phyloP scores from a whole-genome alignment of 2,329 filamentous ascomycete species.

The Neurospora crassa region DNA sequence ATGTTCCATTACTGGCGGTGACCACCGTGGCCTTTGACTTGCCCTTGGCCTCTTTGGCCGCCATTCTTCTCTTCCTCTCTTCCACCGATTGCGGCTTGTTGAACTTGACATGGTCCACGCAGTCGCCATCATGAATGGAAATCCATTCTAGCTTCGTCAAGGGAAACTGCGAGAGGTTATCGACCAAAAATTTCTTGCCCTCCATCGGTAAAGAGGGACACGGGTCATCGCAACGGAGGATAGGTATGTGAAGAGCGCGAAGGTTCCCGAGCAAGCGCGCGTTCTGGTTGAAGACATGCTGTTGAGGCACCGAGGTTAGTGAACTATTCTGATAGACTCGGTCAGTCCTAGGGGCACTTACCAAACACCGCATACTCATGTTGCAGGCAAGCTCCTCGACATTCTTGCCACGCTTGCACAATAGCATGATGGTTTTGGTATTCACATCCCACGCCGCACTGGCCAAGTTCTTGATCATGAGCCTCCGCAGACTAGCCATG shows the following conservation, averaged over 20 bases:
- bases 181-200: conserved; percentile 47
- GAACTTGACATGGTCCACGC: conserved; percentile 36
- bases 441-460: conserved; percentile 47
- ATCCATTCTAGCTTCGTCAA: conserved; percentile 49
- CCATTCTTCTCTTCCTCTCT: conserved; percentile 24
- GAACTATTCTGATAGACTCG: not conserved
- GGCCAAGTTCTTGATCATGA: conserved; percentile 52
- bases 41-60: conserved; percentile 26
- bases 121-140: conserved; percentile 40
- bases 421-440: conserved; percentile 41
- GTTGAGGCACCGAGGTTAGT: not conserved
- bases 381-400: conserved; percentile 47
- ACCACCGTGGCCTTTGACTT: conserved; percentile 10
- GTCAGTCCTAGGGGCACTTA: conserved; percentile 26
- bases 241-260: conserved; percentile 45
- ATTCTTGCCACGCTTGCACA: conserved; percentile 38
- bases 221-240: conserved; percentile 45
- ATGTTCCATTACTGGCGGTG: conserved; percentile 2
- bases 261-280: conserved; percentile 42
- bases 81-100: conserved; percentile 9
- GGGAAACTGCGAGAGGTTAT: conserved; percentile 46
- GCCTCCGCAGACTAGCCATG: conserved; percentile 38
- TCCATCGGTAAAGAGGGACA: conserved; percentile 48
- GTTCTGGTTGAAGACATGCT: conserved; percentile 50
- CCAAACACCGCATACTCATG: conserved; percentile 44